Evolutionary conservation across 306 rosid genomes (phyloP).

Genomic region (Vigna trinervia): DNA sequence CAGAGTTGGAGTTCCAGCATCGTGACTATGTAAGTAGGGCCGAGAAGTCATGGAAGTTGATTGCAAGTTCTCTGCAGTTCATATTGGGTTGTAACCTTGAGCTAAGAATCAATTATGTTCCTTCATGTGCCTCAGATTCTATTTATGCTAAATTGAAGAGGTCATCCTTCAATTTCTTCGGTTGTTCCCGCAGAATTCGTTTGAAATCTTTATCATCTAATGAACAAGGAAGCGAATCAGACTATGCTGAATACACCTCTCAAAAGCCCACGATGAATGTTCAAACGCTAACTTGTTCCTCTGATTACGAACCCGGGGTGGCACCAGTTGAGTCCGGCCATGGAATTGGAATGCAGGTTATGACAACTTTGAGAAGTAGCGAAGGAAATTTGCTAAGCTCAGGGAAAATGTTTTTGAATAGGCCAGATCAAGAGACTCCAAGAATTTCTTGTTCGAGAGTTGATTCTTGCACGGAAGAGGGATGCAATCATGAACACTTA

Average conservation of each 20-base stretch:
- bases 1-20: conserved; percentile 75
- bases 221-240: conserved; percentile 57
- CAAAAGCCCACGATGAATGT: conserved; percentile 59
- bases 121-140: conserved; percentile 52
- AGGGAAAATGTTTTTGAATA: conserved; percentile 48
- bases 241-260: conserved; percentile 52
- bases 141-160: conserved; percentile 57
- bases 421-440: conserved; percentile 50
- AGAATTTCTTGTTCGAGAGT: conserved; percentile 51
- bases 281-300: conserved; percentile 52
- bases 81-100: conserved; percentile 77
- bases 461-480: conserved; percentile 56
- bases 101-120: conserved; percentile 69
- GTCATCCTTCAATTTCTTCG: conserved; percentile 66
- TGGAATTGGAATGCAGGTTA: conserved; percentile 50
- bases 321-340: conserved; percentile 50
- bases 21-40: conserved; percentile 63
- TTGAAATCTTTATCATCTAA: conserved; percentile 52
- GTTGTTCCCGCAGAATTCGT: conserved; percentile 68
- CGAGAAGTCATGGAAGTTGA: conserved; percentile 85
- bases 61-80: conserved; percentile 71
- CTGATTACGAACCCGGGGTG: conserved; percentile 52
- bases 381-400: conserved; percentile 73
- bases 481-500: conserved; percentile 42
- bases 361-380: conserved; percentile 59